phyloP scores from a whole-genome alignment of 345 rosid species.

The Arabidopsis suecica region DNA sequence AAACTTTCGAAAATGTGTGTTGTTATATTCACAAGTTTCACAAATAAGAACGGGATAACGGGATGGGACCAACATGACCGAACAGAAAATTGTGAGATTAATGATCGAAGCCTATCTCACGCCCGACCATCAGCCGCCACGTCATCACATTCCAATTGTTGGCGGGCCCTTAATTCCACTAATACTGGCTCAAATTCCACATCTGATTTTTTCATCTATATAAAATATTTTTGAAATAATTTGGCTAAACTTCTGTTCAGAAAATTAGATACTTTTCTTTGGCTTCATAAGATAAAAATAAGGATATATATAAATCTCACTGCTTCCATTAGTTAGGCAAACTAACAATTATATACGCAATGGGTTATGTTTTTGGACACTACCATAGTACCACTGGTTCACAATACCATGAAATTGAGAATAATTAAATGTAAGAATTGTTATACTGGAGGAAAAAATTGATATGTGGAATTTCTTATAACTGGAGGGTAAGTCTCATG shows the following conservation, averaged over 20 bases:
- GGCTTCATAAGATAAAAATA: background rate
- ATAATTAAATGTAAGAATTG: background rate
- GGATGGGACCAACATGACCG: conserved; percentile 47
- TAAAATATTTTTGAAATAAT: background rate
- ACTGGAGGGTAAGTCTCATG: background rate
- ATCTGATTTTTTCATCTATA: background rate
- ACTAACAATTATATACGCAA: background rate
- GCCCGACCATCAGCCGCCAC: conserved; percentile 76
- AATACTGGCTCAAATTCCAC: conserved; percentile 7
- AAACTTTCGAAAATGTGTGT: background rate
- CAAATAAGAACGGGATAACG: conserved; percentile 41
- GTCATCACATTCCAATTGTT: conserved; percentile 43
- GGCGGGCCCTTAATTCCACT: conserved; percentile 59
- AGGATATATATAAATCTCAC: background rate
- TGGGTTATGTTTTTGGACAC: background rate
- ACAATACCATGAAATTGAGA: background rate
- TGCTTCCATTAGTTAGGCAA: background rate
- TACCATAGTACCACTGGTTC: background rate
- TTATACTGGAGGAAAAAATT: background rate
- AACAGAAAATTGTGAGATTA: conserved; percentile 49
- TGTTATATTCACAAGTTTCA: background rate
- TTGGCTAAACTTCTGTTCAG: background rate
- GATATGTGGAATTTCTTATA: background rate
- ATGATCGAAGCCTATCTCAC: conserved; percentile 72
- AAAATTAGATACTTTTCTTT: too few relatives aligned